Evolutionary conservation across 1,139 yeast species (phyloP).

Genomic region (Yamadazyma aaseri): DNA sequence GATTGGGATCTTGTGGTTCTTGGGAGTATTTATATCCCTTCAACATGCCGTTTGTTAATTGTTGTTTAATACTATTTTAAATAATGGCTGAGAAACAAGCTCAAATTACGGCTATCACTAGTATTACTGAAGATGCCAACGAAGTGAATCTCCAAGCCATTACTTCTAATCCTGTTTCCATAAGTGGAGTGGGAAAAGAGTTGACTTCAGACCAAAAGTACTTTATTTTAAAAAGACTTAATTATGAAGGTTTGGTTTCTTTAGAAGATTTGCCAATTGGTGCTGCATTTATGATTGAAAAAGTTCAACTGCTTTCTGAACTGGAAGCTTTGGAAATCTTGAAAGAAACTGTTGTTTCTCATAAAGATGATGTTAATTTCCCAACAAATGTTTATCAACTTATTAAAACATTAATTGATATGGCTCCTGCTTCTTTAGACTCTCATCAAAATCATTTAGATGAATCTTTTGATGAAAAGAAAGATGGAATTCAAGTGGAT

Average conservation of each 20-base stretch:
- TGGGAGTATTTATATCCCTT: no score
- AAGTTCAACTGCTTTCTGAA: constrained; percentile 32
- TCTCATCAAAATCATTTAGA: neutral
- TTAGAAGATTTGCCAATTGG: constrained; percentile 32
- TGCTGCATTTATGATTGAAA: constrained; percentile 37
- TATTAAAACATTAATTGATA: constrained; percentile 16
- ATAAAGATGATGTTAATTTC: constrained; percentile 50
- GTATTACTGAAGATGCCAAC: constrained; percentile 12
- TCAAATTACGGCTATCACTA: constrained; percentile 1
- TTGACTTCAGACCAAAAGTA: constrained; percentile 26
- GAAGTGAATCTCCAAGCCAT: constrained; percentile 22
- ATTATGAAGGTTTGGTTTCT: constrained; percentile 22
- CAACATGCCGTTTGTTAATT: no score
- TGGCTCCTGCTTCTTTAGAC: constrained; percentile 4
- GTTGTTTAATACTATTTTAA: no score
- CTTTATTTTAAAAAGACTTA: constrained; percentile 25
- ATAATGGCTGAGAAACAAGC: constrained; percentile 1
- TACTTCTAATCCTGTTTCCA: constrained; percentile 20
- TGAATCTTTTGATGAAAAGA: constrained; percentile 3
- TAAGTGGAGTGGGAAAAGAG: constrained; percentile 21
- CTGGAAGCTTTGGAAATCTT: constrained; percentile 44
- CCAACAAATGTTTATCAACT: constrained; percentile 33
- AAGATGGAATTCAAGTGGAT: constrained; percentile 21
- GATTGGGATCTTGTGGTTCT: neutral
- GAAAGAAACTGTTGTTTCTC: constrained; percentile 35